Evolutionary conservation across 1,139 yeast species (phyloP).

Genomic region (Debaryomyces fabryi): DNA sequence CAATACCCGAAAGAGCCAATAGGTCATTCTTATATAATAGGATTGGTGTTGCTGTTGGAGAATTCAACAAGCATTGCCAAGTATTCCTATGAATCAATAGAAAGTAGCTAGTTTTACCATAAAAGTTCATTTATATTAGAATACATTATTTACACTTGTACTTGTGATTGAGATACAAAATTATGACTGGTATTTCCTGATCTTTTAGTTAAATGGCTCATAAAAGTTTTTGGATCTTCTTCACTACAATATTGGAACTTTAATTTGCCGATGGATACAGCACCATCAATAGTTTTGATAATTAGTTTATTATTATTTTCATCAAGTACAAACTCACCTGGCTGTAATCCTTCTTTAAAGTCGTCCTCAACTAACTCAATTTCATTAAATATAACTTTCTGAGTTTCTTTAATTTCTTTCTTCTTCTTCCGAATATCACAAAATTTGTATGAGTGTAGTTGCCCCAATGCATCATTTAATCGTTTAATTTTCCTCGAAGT

Average conservation of each 20-base stretch:
- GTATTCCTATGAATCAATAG: slow-evolving; percentile 29
- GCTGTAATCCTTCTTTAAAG: background rate
- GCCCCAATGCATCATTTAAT: slow-evolving; percentile 59
- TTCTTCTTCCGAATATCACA: slow-evolving; percentile 34
- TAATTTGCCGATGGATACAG: slow-evolving; percentile 34
- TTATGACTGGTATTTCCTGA: slow-evolving; percentile 31
- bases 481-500: slow-evolving; percentile 45
- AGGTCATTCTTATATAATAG: slow-evolving; percentile 69
- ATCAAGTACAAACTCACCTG: slow-evolving; percentile 32
- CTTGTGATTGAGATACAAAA: slow-evolving; percentile 8
- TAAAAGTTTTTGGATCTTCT: slow-evolving; percentile 49
- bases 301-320: slow-evolving; percentile 26
- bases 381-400: slow-evolving; percentile 52
- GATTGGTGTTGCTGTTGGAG: slow-evolving; percentile 80
- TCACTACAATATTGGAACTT: slow-evolving; percentile 58
- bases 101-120: background rate
- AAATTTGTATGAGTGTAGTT: slow-evolving; percentile 51
- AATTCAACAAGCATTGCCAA: slow-evolving; percentile 67
- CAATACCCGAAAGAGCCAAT: slow-evolving; percentile 69
- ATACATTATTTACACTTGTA: slow-evolving; percentile 5
- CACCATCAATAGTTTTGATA: slow-evolving; percentile 49
- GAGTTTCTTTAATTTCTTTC: slow-evolving; percentile 27
- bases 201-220: slow-evolving; percentile 44
- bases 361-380: slow-evolving; percentile 17
- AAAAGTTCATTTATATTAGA: background rate